A percentile compares a stretch with the other conserved stretches of the same genome.
Conservation (phyloP, 2,329 filamentous ascomycete species). For the Aspergillus viridinutans region DNA sequence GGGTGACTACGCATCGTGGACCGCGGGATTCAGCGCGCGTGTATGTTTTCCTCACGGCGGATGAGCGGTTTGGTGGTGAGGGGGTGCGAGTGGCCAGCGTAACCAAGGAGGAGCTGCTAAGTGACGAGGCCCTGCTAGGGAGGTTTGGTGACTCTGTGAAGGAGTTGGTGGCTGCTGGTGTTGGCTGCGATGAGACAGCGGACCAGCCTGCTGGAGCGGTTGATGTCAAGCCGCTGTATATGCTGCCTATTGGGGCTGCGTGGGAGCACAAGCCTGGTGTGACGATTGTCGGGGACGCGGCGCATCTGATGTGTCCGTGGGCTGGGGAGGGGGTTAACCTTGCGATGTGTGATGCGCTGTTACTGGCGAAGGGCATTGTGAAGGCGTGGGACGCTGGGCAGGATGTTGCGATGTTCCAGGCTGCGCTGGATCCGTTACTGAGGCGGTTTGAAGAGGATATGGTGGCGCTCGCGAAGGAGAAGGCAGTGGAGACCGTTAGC, state of each 20-base stretch:
- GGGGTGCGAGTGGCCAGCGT: conserved; percentile 7
- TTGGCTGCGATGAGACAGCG: conserved; percentile 12
- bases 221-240: conserved; percentile 16
- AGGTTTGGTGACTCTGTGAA: conserved; percentile 14
- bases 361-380: conserved; percentile 15
- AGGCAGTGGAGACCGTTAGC: conserved; percentile 2
- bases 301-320: conserved; percentile 28
- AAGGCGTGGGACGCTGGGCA: conserved; percentile 8
- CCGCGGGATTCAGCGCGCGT: conserved; percentile 17
- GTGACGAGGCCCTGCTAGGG: conserved; percentile 12
- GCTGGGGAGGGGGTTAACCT: conserved; percentile 27
- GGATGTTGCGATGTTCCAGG: conserved; percentile 6
- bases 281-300: conserved; percentile 27
- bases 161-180: conserved; percentile 16
- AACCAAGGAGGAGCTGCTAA: conserved; percentile 15
- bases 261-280: conserved; percentile 17
- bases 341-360: conserved; percentile 21
- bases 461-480: conserved; percentile 7
- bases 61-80: conserved; percentile 12
- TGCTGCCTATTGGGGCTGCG: conserved; percentile 14
- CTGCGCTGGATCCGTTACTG: conserved; percentile 11
- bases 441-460: conserved; percentile 17
- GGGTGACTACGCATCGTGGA: conserved; percentile 22
- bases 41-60: conserved; percentile 16
- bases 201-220: conserved; percentile 5